A percentile compares a stretch with the other conserved stretches of the same genome.
Evolutionary conservation across 225 moss, liverwort and hornwort genomes (phyloP).

Genomic region (Pseudoscleropodium purum): DNA sequence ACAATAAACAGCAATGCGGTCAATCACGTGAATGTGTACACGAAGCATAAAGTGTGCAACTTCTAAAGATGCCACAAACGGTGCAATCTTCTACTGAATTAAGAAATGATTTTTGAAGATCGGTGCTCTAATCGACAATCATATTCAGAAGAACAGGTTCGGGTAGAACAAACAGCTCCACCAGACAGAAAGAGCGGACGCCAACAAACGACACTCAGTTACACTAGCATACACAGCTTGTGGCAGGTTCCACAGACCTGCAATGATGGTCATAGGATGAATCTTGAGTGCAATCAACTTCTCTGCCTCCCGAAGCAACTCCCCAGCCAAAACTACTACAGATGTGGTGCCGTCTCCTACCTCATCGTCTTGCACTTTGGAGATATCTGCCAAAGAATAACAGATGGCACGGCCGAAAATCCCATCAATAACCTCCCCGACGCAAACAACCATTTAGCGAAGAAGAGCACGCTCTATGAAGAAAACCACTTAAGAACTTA

Average conservation of each 20-base stretch:
- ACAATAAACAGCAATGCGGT: neutral
- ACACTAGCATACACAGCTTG: neutral
- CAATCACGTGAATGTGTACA: neutral
- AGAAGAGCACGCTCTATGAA: neutral
- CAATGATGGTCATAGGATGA: constrained; percentile 98
- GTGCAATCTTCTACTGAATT: neutral
- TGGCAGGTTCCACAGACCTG: constrained; percentile 29
- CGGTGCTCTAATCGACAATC: neutral
- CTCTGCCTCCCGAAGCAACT: constrained; percentile 92
- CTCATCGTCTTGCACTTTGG: constrained; percentile 97
- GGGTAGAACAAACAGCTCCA: neutral
- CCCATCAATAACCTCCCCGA: neutral
- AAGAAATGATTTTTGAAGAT: neutral
- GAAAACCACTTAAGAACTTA: neutral
- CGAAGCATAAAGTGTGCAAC: neutral
- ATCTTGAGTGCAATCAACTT: constrained; percentile 87
- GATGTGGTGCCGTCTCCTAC: constrained; percentile 99
- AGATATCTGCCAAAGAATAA: constrained; percentile 52
- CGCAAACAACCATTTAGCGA: neutral
- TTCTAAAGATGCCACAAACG: neutral
- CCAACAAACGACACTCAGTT: neutral
- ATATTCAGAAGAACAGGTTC: neutral
- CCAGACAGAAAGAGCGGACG: neutral
- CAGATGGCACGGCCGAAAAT: neutral
- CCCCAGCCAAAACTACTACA: constrained; percentile 92